Conservation (phyloP, 768 basidiomycete genomes). For the Phlebiopsis flavidoalba region DNA sequence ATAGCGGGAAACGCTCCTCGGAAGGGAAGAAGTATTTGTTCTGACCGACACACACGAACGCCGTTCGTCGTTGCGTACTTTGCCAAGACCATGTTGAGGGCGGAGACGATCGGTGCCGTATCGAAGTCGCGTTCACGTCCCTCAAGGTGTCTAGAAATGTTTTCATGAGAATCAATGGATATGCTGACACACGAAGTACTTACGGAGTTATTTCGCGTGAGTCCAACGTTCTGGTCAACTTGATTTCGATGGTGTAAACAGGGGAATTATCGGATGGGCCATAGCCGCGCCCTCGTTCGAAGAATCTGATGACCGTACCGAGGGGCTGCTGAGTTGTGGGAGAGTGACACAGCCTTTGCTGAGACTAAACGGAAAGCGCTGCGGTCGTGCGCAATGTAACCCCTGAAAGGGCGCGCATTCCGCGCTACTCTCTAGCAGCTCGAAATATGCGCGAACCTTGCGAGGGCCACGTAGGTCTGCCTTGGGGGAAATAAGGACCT, state of each 20-base stretch:
- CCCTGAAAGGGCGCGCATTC: slow-evolving; percentile 29
- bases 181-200: slow-evolving; percentile 12
- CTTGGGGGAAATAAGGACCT: slow-evolving; percentile 44
- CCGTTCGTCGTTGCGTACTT: slow-evolving; percentile 50
- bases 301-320: slow-evolving; percentile 27
- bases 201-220: slow-evolving; percentile 28
- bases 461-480: slow-evolving; percentile 36
- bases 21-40: slow-evolving; percentile 61
- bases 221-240: slow-evolving; percentile 26
- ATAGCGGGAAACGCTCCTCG: slow-evolving; percentile 19
- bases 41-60: slow-evolving; percentile 60
- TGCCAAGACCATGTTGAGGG: slow-evolving; percentile 60
- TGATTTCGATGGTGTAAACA: slow-evolving; percentile 35
- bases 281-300: slow-evolving; percentile 36
- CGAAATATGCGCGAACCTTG: slow-evolving; percentile 44
- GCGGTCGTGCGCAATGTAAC: slow-evolving; percentile 47
- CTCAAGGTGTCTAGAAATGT: slow-evolving; percentile 41
- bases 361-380: slow-evolving; percentile 41
- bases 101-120: slow-evolving; percentile 52
- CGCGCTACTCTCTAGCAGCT: slow-evolving; percentile 43
- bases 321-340: slow-evolving; percentile 35
- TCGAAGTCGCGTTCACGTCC: slow-evolving; percentile 61
- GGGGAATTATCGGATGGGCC: slow-evolving; percentile 31
- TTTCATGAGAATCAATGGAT: not conserved
- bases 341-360: slow-evolving; percentile 28